Evolutionary conservation across 1,284 basidiomycete species (phyloP).

Genomic region (Phenoliferia sp.): DNA sequence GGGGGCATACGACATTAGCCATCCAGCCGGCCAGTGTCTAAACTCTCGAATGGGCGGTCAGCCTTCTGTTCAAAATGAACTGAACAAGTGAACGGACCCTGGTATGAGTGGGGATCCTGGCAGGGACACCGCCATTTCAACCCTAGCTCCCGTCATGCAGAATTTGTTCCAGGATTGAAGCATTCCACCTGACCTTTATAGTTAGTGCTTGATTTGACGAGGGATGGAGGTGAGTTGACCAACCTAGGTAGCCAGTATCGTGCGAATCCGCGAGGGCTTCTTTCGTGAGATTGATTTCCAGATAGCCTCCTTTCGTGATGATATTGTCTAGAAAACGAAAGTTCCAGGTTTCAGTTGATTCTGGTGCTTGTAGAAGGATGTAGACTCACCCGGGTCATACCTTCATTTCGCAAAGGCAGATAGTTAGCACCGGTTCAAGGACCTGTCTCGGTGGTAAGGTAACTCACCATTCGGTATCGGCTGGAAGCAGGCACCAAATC

Average conservation of each 20-base stretch:
- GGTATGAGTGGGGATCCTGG: constrained; percentile 62
- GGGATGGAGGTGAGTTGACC: no score
- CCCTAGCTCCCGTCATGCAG: constrained; percentile 55
- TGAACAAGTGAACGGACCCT: constrained; percentile 26
- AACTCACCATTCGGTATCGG: not conserved
- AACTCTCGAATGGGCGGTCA: not conserved
- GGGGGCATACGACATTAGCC: constrained; percentile 81
- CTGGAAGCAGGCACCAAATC: not conserved
- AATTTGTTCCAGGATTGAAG: constrained; percentile 59
- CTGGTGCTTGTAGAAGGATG: no score
- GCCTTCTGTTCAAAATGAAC: not conserved
- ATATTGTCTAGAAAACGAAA: no score
- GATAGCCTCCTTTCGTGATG: constrained; percentile 67
- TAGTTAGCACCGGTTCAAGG: no score
- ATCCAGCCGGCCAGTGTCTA: constrained; percentile 39
- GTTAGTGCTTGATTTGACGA: not conserved
- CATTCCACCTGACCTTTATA: constrained; percentile 42
- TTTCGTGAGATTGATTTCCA: constrained; percentile 68
- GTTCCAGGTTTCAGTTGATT: no score
- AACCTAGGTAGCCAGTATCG: constrained; percentile 54
- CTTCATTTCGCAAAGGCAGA: no score
- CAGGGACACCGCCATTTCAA: constrained; percentile 62
- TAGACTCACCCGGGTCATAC: not conserved
- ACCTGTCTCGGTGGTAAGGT: no score
- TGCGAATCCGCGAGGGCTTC: constrained; percentile 53